Conservation (phyloP, 2,329 filamentous ascomycete genomes). For the Ophiobolus disseminans region DNA sequence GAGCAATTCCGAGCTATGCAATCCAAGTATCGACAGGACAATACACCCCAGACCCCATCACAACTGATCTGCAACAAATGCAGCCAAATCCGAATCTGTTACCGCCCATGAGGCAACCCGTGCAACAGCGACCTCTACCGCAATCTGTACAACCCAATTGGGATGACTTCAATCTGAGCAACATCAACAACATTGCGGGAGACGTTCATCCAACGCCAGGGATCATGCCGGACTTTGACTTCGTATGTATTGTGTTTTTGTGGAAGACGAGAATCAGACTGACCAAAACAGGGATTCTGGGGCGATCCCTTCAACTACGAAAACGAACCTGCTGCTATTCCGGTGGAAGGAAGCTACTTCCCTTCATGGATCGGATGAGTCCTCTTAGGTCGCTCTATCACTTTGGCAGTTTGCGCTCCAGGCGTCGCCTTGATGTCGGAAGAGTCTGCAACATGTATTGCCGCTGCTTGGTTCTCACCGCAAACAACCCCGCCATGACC, state of each 20-base stretch:
- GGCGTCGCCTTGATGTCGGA: too few relatives aligned
- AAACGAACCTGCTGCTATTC: slow-evolving; percentile 33
- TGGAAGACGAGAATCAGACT: slow-evolving; percentile 7
- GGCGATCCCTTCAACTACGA: slow-evolving; percentile 47
- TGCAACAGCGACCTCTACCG: slow-evolving; percentile 12
- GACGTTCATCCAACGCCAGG: slow-evolving; percentile 32
- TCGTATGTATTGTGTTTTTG: slow-evolving; percentile 29
- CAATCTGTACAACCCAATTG: slow-evolving; percentile 16
- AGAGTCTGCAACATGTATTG: too few relatives aligned
- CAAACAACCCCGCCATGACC: too few relatives aligned
- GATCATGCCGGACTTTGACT: slow-evolving; percentile 46
- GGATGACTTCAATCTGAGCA: slow-evolving; percentile 45
- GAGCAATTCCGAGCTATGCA: slow-evolving; percentile 23
- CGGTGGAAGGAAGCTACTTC: slow-evolving; percentile 27
- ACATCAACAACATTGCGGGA: slow-evolving; percentile 43
- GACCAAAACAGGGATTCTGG: slow-evolving; percentile 43
- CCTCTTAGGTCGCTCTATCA: too few relatives aligned
- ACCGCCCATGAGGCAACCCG: slow-evolving; percentile 11
- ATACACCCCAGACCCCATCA: slow-evolving; percentile 10
- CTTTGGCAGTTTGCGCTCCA: too few relatives aligned
- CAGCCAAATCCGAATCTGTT: slow-evolving; percentile 8
- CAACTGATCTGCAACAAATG: slow-evolving; percentile 8
- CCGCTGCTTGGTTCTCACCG: too few relatives aligned
- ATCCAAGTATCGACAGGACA: slow-evolving; percentile 11
- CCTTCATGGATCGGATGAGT: slow-evolving; percentile 27